Evolutionary conservation across 2,329 filamentous ascomycete genomes (phyloP), one percentile per base, ranked within the genome.

Genomic region (Penicillium sp.): DNA sequence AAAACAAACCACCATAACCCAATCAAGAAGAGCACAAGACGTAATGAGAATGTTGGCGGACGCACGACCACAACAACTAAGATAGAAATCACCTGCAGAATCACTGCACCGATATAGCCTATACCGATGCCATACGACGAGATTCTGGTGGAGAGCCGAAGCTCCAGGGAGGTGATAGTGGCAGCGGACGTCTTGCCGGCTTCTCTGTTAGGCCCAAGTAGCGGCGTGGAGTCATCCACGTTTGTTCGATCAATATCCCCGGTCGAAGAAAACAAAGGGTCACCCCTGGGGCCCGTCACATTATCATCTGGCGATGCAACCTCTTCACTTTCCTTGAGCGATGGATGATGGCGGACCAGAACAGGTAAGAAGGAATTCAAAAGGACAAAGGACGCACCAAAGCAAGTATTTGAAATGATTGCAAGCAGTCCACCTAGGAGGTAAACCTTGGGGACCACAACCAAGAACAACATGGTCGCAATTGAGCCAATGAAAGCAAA

Each of bases 361-460:
- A 98, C 75, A 0, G 93, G 93, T 38, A 98, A 74, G 62, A 96
- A 98, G 0, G 90, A 95, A 71, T 98, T 98, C 40, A 98, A 74
- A 12, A 98, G 77, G 3, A 98, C 93, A 67, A 95, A 97, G 0
- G 89, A 95, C 15, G 90, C 89, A 21, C 93, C 93, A 64, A 96
- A 95, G 39, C 88, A 91, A 1, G 88, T 94, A 66, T 97, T 97
- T 32, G 90, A 87, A 43, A 97, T 75, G 56, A 97, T 88, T 28
- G 93, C 90, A 52, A 95, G 77, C 2, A 97, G 57, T 3, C 86
- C 87, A 39, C 87, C 91, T 10, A 97, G 69, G 3, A 95, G 64
- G 64, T 95, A 97, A 9, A 88, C 74, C 39, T 79, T 77, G 26
- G 88, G 84, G 35, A 80, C 78, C 46, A 96, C 77, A 24, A 85